Base-by-base conservation (phyloP, 2,329 filamentous ascomycete species). In the Rutstroemia sydowiana region DNA sequence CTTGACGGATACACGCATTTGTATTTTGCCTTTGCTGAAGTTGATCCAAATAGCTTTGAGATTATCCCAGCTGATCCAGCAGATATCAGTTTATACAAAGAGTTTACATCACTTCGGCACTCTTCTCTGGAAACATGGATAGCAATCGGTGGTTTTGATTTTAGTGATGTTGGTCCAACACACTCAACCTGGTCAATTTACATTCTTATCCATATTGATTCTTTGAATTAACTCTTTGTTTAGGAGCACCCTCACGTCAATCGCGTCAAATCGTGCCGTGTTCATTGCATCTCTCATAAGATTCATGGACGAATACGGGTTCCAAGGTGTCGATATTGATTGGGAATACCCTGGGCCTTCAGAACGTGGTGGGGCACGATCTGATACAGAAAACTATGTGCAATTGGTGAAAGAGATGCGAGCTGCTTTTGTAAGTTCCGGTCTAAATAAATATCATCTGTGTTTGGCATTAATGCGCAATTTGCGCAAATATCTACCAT, bases 21-120 rank as follows among this genome's bases (percentile, higher is more conserved):
- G 10, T 20, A 57, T 16, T 51, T 50, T 18, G 69, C 72, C 0
- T 75, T 75, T 50, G 69, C 66, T 1, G 67, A 66, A 21, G 68
- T 75, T 45, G 65, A 74, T 40, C 67, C 72, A 0, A 46, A 42
- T 0, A 66, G 64, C 1, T 71, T 61, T 43, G 50, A 56, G 0
- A 52, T 64, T 2, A 48, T 52, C 0, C 61, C 69, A 0, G 66
- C 66, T 57, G 58, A 34, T 13, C 8, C 30, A 1, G 21, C n/a
- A 9, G 53, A 56, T 40, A 10, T 45, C 4, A 45, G 28, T 1
- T 18, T 57, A 3, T 57, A 57, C 18, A 20, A 26, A 3, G 23
- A 51, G 20, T 58, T 62, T 14, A 57, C 57, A 7, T 50, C 41
- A 4, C 36, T 59, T 2, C 55, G 55, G 23, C 2, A 14, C 32